A percentile compares a stretch with the other conserved stretches of the same genome.
Conservation (phyloP, 2,329 filamentous ascomycete species). For the Xylaria digitata region DNA sequence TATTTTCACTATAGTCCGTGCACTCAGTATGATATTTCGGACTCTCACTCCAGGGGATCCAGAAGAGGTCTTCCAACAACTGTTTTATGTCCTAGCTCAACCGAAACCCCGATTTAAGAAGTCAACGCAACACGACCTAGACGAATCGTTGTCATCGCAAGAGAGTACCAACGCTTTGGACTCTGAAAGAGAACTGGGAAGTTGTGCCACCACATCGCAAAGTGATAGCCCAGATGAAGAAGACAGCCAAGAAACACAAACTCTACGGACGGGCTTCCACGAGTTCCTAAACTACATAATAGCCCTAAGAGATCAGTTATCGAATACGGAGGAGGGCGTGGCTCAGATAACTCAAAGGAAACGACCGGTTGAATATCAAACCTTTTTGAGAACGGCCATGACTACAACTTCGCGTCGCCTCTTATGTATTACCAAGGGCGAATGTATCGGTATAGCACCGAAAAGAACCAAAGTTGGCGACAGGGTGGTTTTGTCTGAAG, state of each 20-base stretch:
- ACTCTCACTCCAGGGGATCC: not conserved
- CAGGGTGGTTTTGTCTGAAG: slow-evolving; percentile 23
- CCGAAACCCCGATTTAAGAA: not conserved
- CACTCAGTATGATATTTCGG: not conserved
- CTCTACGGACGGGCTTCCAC: slow-evolving; percentile 24
- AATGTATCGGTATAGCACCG: slow-evolving; percentile 17
- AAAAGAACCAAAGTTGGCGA: slow-evolving; percentile 10
- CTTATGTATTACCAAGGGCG: slow-evolving; percentile 25
- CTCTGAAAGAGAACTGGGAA: too few species aligned
- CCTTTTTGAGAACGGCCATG: slow-evolving; percentile 14
- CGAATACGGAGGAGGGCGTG: not conserved
- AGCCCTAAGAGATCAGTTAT: not conserved
- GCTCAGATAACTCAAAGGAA: slow-evolving; percentile 7
- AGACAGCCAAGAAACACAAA: not conserved
- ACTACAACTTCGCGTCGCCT: slow-evolving; percentile 4
- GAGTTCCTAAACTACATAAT: slow-evolving; percentile 23
- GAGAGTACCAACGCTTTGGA: too few species aligned
- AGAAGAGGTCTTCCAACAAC: slow-evolving; percentile 24
- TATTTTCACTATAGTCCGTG: not conserved
- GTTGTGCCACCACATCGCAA: too few species aligned
- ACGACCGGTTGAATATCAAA: slow-evolving; percentile 18
- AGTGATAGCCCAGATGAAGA: not conserved
- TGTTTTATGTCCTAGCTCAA: slow-evolving; percentile 29
- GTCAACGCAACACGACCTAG: not conserved
- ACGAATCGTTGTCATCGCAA: too few species aligned